Conservation (phyloP, 352 stramenopile species). For the Hyaloperonospora arabidopsidis region DNA sequence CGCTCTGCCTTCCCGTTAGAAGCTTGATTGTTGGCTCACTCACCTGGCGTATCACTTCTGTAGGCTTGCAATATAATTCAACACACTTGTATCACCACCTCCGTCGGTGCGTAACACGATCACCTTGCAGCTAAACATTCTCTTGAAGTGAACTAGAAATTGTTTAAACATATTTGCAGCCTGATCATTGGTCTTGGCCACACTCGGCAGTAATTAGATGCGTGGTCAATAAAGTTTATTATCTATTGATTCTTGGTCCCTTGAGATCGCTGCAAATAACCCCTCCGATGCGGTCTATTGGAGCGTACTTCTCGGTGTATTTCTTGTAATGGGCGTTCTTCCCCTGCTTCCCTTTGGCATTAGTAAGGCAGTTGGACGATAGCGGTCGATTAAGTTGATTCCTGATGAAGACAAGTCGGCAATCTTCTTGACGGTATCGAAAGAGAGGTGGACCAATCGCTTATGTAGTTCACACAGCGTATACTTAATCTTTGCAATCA, state of each 20-base stretch:
- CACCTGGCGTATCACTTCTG: too few relatives aligned
- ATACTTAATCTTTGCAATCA: too few relatives aligned
- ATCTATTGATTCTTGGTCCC: neutral
- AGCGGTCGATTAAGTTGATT: neutral
- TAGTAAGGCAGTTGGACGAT: neutral
- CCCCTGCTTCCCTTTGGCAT: neutral
- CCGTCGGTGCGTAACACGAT: conserved; percentile 10
- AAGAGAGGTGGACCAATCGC: neutral
- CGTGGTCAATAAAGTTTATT: conserved; percentile 12
- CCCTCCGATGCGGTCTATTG: neutral
- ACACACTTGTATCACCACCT: conserved; percentile 7
- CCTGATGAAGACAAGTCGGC: neutral
- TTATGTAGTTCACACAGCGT: neutral
- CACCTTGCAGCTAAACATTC: neutral
- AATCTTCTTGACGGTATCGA: neutral
- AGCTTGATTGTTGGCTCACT: too few relatives aligned
- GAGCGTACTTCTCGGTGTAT: neutral
- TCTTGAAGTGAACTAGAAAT: neutral
- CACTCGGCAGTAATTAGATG: conserved; percentile 4
- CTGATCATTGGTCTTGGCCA: conserved; percentile 6
- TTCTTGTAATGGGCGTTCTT: neutral
- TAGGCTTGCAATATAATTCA: too few relatives aligned
- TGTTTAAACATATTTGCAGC: conserved; percentile 2
- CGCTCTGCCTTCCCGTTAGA: too few relatives aligned
- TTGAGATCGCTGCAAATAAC: neutral